These are phyloP conservation scores for Gossypium laxum DNA, from an alignment of 441 rosid species.

Conservation along the genomic window DNA sequence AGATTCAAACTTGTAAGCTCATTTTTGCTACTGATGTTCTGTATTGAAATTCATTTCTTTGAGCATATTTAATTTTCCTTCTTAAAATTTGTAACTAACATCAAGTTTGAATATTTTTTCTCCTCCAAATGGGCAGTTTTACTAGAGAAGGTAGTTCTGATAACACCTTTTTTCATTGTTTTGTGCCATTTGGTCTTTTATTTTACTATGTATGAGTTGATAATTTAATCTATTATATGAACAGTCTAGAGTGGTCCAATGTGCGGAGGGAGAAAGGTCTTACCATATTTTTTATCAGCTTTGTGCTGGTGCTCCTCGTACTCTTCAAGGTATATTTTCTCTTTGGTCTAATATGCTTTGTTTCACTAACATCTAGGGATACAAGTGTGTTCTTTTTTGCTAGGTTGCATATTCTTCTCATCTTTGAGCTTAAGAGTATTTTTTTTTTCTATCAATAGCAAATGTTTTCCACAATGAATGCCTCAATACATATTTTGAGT, in stretches of 20 bases:
- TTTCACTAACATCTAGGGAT: background rate
- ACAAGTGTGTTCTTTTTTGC: background rate
- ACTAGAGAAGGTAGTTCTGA: conserved; percentile 74
- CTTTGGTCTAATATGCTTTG: conserved; percentile 3
- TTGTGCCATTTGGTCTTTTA: conserved; percentile 12
- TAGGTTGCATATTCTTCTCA: background rate
- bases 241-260: conserved; percentile 98
- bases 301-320: conserved; percentile 78
- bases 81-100: conserved; percentile 25
- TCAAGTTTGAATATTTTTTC: conserved; percentile 22
- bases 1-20: conserved; percentile 89
- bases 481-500: background rate
- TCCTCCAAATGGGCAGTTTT: conserved; percentile 54
- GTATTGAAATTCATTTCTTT: conserved; percentile 9
- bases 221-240: conserved; percentile 21
- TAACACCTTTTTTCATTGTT: conserved; percentile 15
- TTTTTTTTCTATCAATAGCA: background rate
- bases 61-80: conserved; percentile 5
- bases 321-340: conserved; percentile 56
- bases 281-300: conserved; percentile 98
- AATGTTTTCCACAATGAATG: background rate
- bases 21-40: conserved; percentile 5
- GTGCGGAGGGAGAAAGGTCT: conserved; percentile 89
- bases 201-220: conserved; percentile 7
- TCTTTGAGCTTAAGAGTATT: background rate